These are phyloP conservation scores for Plasmodium knowlesi DNA, from an alignment of 169 alveolate genomes.

Conservation along the genomic window DNA sequence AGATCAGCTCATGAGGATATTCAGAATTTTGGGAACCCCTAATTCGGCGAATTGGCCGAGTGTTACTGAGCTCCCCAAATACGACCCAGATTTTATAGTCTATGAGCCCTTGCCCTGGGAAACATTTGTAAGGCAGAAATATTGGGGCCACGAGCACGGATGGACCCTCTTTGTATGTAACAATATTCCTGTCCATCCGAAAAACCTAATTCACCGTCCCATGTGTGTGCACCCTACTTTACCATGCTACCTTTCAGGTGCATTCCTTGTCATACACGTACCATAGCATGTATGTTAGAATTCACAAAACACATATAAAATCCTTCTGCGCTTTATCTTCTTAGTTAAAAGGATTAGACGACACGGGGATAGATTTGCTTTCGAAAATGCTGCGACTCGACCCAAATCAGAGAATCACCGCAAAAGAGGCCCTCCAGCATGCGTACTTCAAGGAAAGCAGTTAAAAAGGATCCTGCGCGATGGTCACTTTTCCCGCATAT, in stretches of 20 bases:
- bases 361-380: slow-evolving; percentile 91
- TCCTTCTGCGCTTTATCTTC: slow-evolving; percentile 77
- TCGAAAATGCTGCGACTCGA: slow-evolving; percentile 93
- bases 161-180: background rate
- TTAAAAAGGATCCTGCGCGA: background rate
- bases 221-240: background rate
- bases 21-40: slow-evolving; percentile 97
- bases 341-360: slow-evolving; percentile 82
- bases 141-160: background rate
- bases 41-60: slow-evolving; percentile 94
- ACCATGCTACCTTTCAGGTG: background rate
- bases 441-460: slow-evolving; percentile 91
- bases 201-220: background rate
- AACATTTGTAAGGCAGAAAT: slow-evolving; percentile 72
- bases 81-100: slow-evolving; percentile 87
- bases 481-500: background rate
- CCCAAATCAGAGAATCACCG: slow-evolving; percentile 96
- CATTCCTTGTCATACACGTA: background rate
- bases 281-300: background rate
- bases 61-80: slow-evolving; percentile 93
- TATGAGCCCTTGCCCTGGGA: slow-evolving; percentile 84
- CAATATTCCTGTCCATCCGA: background rate
- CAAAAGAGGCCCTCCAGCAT: slow-evolving; percentile 95
- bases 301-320: background rate
- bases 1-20: slow-evolving; percentile 97